Conservation (phyloP, 306 rosid genomes). For the Glycyrrhiza uralensis region DNA sequence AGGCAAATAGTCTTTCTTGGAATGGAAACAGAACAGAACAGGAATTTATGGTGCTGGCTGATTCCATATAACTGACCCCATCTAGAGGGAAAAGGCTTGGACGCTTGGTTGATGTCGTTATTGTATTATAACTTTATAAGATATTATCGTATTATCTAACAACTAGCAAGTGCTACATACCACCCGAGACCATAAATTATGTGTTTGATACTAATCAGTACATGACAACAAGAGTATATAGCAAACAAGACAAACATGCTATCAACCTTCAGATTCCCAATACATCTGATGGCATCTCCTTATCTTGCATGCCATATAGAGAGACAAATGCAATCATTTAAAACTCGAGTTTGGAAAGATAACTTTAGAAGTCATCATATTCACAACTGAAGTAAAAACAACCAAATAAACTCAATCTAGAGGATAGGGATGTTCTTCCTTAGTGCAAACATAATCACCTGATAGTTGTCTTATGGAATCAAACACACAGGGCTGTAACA, state of each 20-base stretch:
- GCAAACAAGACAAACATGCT: background rate
- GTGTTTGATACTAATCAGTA: background rate
- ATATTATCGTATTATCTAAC: background rate
- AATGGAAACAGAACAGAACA: too few relatives aligned
- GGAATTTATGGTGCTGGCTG: too few relatives aligned
- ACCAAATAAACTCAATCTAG: background rate
- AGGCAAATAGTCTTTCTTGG: too few relatives aligned
- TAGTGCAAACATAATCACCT: background rate
- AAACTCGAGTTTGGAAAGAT: background rate
- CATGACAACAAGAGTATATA: background rate
- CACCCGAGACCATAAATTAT: background rate
- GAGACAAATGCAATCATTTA: background rate
- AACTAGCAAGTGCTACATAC: background rate
- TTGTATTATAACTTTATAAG: too few relatives aligned
- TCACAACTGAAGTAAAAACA: background rate
- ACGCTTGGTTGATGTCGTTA: too few relatives aligned
- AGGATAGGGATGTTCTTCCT: background rate
- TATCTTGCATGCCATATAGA: background rate
- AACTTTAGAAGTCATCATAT: background rate
- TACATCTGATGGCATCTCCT: background rate
- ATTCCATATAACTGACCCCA: too few relatives aligned
- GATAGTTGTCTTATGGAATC: background rate
- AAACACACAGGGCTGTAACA: background rate
- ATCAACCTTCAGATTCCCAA: background rate
- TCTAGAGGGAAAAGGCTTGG: too few relatives aligned